Evolutionary conservation across 225 moss, liverwort and hornwort genomes (phyloP), one percentile per base, ranked within the genome.

Genomic region (Bryum argenteum): DNA sequence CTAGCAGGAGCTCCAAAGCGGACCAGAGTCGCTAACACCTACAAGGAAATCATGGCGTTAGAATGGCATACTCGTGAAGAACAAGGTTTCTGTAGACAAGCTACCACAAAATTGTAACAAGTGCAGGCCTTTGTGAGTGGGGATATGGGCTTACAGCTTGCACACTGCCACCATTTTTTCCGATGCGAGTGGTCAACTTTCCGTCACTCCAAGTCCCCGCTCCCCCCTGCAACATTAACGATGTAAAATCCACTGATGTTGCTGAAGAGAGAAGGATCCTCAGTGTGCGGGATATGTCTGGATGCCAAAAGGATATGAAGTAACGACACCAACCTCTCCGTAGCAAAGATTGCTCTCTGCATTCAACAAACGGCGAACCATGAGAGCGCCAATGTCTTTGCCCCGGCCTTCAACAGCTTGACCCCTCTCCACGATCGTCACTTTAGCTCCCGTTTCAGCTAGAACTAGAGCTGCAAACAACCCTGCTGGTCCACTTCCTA

Each of bases 181-280:
- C 98, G 59, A 94, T 99, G 50, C 92, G 89, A 63, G 94, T 94
- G 10, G 98, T 99, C 78, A 99, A 74, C 69, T 99, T 99, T 67
- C 98, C 98, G 74, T 99, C 98, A 82, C 98, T 99, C 98, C 98
- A 98, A 59, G 98, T 94, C 79, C 98, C 98, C 66, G 98, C 98
- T 78, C 98, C 98, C 80, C 98, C 98, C 97, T 97, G 65, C 65
- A 81, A 44, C 2, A 22, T 38, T 61, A 15, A 54, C 51, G 37
- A 58, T 11, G 22, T 20, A 15, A 16, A 69, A 41, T 20, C 8
- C 33, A 33, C 5, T 33, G 5, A 6, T 33, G 33, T 33, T 33
- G 33, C 33, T 33, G 33, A 26, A 26, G 26, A 26, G 26, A 26
- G 26, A 26, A 26, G 2, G 26, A 26, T 26, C 26, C 26, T 26